Base-by-base conservation (phyloP, 2,329 filamentous ascomycete species). In the Alternaria sp. region DNA sequence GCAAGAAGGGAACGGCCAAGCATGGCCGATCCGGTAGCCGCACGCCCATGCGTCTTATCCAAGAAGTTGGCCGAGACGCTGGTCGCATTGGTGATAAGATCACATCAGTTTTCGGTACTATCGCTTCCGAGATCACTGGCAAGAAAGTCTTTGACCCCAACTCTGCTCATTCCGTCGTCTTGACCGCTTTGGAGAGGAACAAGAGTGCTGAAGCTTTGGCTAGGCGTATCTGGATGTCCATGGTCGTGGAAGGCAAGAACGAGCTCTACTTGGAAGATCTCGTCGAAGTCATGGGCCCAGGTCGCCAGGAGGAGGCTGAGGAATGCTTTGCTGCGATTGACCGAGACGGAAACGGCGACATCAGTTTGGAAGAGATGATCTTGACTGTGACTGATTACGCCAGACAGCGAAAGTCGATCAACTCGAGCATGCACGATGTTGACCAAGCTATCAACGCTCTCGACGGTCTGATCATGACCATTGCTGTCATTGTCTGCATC, bases 151-250 rank as follows among this genome's bases (percentile, higher is more conserved):
- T 98, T 82, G 97, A 97, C 78, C 90, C 93, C 14, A 94, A 92
- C 72, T 91, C 93, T 5, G 89, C 94, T 1, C 94, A 97, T 76
- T 95, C 93, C 0, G 88, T 98, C 49, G 93, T 98, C 5, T 84
- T 96, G 12, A 89, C 96, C 75, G 95, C 94, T 8, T 84, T 98
- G 32, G 94, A 97, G 79, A 94, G 93, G 81, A 88, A 87, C 43
- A 85, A 86, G 61, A 91, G 93, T 7, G 92, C 93, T 0, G 94
- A 98, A 77, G 95, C 95, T n/a, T 82, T 98, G 59, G 94, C 92
- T n/a, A 90, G 88, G 68, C 91, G 95, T 72, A 90, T 98, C 64
- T 98, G 95, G 95, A 96, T 97, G 92, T 97, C 94, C 1, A 96
- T 97, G 75, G 95, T 97, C 1, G 88, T 95, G 4, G 94, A 98